phyloP scores from a whole-genome alignment of 2,329 filamentous ascomycete species.

The Monilinia fructicola region DNA sequence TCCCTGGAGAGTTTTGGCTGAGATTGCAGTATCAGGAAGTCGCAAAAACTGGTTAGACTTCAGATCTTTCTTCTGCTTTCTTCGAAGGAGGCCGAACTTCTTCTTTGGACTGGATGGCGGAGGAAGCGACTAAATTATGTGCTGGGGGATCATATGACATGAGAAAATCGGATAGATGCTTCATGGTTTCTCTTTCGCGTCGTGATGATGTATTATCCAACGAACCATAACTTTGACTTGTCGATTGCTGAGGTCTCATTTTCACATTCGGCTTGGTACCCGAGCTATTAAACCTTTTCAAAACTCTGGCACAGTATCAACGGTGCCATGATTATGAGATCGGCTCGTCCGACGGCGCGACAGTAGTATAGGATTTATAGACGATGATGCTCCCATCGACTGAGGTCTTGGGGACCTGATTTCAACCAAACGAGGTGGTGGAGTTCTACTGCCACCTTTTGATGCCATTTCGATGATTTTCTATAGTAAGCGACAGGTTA shows the following conservation, averaged over 20 bases:
- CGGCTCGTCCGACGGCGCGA: slow-evolving; percentile 14
- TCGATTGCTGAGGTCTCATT: background rate
- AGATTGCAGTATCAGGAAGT: slow-evolving; percentile 57
- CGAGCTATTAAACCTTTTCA: slow-evolving; percentile 10
- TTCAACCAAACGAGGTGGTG: background rate
- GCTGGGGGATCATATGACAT: slow-evolving; percentile 50
- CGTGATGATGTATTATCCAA: slow-evolving; percentile 5
- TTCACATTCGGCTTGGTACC: background rate
- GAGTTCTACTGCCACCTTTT: background rate
- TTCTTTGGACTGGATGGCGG: slow-evolving; percentile 40
- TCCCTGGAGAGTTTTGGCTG: slow-evolving; percentile 53
- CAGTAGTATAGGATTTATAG: slow-evolving; percentile 18
- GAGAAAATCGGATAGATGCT: slow-evolving; percentile 50
- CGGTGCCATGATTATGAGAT: slow-evolving; percentile 13
- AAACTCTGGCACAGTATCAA: slow-evolving; percentile 18
- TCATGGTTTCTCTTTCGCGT: slow-evolving; percentile 35
- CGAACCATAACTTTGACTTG: slow-evolving; percentile 11
- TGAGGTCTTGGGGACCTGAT: background rate
- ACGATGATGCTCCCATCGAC: background rate
- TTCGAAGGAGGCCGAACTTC: slow-evolving; percentile 41
- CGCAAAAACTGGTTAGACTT: slow-evolving; percentile 40
- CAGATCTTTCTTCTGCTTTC: slow-evolving; percentile 40
- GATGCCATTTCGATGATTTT: background rate
- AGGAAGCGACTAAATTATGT: slow-evolving; percentile 51
- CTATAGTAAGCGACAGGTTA: background rate